A percentile compares a stretch with the other conserved stretches of the same genome.
Conservation (phyloP, 768 basidiomycete species). For the Neoboletus magnificus region DNA sequence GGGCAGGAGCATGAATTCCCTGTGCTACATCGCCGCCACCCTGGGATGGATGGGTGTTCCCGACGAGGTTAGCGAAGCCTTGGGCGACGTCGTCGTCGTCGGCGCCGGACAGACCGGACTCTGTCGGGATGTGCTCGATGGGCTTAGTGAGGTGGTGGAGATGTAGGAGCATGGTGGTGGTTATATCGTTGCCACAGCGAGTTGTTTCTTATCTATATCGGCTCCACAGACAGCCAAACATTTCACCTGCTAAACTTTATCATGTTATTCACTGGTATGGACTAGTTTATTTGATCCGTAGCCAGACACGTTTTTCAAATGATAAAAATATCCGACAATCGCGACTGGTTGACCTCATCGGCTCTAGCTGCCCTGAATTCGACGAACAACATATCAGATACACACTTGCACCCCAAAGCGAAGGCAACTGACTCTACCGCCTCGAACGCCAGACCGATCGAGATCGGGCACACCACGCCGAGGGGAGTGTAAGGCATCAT, state of each 20-base stretch:
- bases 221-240: not conserved
- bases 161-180: constrained; percentile 13
- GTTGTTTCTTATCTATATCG: constrained; percentile 8
- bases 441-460: no score
- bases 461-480: no score
- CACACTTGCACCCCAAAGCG: no score
- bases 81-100: constrained; percentile 20
- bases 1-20: constrained; percentile 35
- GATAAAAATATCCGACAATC: no score
- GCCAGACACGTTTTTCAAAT: no score
- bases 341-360: no score
- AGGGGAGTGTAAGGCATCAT: no score
- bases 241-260: not conserved
- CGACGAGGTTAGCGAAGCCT: constrained; percentile 21
- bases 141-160: constrained; percentile 24
- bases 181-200: not conserved
- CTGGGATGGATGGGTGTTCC: constrained; percentile 10
- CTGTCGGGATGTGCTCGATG: constrained; percentile 25
- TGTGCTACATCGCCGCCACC: constrained; percentile 15
- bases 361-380: no score
- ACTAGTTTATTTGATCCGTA: not conserved
- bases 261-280: not conserved
- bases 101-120: constrained; percentile 16
- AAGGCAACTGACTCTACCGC: no score
- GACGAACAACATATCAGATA: no score